Base-by-base conservation (phyloP, 23 red algal species). In the Chondrus crispus region DNA sequence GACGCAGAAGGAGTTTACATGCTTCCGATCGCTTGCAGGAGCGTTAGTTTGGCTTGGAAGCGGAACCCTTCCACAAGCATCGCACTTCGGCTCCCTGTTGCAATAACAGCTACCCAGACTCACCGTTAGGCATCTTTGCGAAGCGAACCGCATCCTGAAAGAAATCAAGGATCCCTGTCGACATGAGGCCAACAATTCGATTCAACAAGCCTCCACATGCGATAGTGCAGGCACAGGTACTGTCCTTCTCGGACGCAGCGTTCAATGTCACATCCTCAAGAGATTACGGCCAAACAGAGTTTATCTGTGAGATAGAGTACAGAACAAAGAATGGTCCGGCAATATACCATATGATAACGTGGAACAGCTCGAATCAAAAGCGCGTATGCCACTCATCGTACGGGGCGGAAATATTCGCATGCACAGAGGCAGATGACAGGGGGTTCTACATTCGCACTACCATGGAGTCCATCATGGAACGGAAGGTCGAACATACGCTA, bases 391-490 rank as follows among this genome's bases (percentile, higher is more conserved):
- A 55, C 51, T 82, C 77, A 28, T 82, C 77, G 32, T 51, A 82
- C 45, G 43, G 46, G 32, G 77, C 77, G 32, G 77, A 82, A 28
- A 82, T 82, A 35, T 19, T 82, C 5, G 77, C 77, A 16, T 82
- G 77, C 47, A 22, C 40, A 16, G 77, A 82, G 6, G 47, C 77
- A 60, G 45, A 82, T 82, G 77, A 58, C 40, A 20, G 47, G 18
- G 77, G 77, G 3, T 82, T 57, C 40, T 32, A 82, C 46, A 24
- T 82, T n/a, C n/a, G n/a, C n/a, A n/a, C n/a, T n/a, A n/a, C n/a
- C n/a, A n/a, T n/a, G n/a, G n/a, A n/a, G n/a, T n/a, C n/a, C n/a
- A n/a, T n/a, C n/a, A n/a, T n/a, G n/a, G n/a, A n/a, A n/a, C n/a
- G n/a, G n/a, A n/a, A n/a, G n/a, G n/a, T n/a, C n/a, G n/a, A n/a